A percentile compares a stretch with the other conserved stretches of the same genome.
Evolutionary conservation across 169 alveolate species (phyloP).

Genomic region (Eimeria sp.): DNA sequence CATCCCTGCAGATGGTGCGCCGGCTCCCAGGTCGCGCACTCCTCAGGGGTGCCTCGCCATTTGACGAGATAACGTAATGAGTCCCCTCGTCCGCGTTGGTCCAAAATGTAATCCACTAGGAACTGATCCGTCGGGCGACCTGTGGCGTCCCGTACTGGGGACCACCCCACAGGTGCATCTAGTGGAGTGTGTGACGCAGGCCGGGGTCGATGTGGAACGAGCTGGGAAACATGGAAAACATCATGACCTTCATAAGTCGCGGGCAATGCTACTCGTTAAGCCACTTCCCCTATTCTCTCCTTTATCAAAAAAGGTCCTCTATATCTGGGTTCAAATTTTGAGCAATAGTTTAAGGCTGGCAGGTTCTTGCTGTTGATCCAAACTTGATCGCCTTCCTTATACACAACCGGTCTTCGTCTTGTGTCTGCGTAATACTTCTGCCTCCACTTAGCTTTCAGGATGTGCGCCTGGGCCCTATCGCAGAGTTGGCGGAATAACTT

Average conservation of each 20-base stretch:
- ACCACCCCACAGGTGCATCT: not conserved
- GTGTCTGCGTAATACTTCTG: not conserved
- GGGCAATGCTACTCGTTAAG: not conserved
- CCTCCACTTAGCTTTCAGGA: not conserved
- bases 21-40: not conserved
- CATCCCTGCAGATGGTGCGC: not conserved
- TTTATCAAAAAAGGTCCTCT: not conserved
- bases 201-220: not conserved
- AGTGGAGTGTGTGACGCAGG: not conserved
- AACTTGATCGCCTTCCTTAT: not conserved
- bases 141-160: not conserved
- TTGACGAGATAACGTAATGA: not conserved
- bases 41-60: not conserved
- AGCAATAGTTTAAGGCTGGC: not conserved
- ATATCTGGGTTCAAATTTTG: not conserved
- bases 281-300: not conserved
- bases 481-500: too few relatives aligned
- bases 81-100: not conserved
- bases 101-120: not conserved
- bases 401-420: too few relatives aligned
- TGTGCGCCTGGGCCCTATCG: too few relatives aligned
- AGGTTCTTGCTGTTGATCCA: not conserved
- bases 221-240: not conserved
- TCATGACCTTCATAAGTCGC: not conserved
- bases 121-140: not conserved